These are phyloP conservation scores for Melanopsichium pennsylvanicum DNA, from an alignment of 1,284 basidiomycete genomes.

Conservation along the genomic window DNA sequence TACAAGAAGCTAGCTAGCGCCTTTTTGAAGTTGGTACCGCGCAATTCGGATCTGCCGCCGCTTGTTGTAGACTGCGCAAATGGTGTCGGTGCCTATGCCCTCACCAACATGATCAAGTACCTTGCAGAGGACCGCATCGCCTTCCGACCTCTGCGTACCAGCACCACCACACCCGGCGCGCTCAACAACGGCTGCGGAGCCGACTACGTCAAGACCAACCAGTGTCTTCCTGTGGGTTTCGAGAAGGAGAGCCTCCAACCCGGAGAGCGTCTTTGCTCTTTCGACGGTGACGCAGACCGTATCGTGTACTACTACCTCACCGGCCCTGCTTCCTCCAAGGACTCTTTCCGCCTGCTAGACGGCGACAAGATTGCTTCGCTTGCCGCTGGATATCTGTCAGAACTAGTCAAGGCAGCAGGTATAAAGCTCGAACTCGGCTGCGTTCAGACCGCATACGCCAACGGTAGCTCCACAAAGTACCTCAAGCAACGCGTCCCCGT, in stretches of 20 bases:
- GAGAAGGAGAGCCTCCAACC: conserved; percentile 55
- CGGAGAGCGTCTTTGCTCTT: conserved; percentile 84
- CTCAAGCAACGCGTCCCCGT: conserved; percentile 77
- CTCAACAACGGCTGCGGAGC: conserved; percentile 89
- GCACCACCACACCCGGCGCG: conserved; percentile 73
- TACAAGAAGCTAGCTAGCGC: conserved; percentile 83
- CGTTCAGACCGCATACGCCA: conserved; percentile 98
- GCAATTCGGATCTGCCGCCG: conserved; percentile 66
- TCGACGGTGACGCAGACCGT: conserved; percentile 97
- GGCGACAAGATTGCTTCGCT: conserved; percentile 98
- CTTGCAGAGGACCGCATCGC: conserved; percentile 51
- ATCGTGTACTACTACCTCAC: conserved; percentile 86
- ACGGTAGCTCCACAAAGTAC: conserved; percentile 92
- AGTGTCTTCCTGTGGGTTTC: conserved; percentile 58
- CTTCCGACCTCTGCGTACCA: conserved; percentile 53
- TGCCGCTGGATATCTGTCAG: conserved; percentile 90
- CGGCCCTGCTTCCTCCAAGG: conserved; percentile 71
- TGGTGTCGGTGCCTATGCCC: conserved; percentile 80
- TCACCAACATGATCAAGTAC: conserved; percentile 55
- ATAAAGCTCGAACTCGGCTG: conserved; percentile 69
- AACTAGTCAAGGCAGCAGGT: conserved; percentile 73
- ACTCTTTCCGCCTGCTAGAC: conserved; percentile 87
- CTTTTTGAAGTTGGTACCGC: conserved; percentile 79
- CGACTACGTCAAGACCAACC: conserved; percentile 90
- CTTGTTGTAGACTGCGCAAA: conserved; percentile 95